phyloP scores from a whole-genome alignment of 179 eudicot genomes.

The Patellifolia procumbens region DNA sequence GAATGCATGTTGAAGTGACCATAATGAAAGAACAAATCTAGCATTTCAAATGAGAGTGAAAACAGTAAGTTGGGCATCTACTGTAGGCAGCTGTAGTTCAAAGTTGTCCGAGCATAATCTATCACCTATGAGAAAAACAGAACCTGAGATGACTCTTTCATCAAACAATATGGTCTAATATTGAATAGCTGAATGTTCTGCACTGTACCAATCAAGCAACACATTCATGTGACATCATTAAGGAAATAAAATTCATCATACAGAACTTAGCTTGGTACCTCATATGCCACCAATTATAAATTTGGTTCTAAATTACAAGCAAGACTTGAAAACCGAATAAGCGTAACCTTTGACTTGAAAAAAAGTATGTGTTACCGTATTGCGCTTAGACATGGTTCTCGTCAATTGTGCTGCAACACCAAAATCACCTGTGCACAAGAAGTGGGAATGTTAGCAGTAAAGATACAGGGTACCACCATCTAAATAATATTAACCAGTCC shows the following conservation, averaged over 20 bases:
- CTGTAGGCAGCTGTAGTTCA: not conserved
- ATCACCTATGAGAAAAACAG: not conserved
- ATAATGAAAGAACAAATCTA: not conserved
- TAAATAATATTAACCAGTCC: conserved; percentile 2
- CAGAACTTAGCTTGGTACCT: not conserved
- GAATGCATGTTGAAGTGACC: not conserved
- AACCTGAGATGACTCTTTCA: not conserved
- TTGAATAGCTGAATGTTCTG: not conserved
- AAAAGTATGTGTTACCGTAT: conserved; percentile 57
- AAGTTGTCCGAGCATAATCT: not conserved
- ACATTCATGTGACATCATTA: not conserved
- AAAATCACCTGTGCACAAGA: conserved; percentile 83
- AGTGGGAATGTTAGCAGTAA: conserved; percentile 20
- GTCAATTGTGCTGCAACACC: conserved; percentile 99
- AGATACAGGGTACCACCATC: conserved; percentile 4
- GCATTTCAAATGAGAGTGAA: not conserved
- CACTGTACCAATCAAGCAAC: not conserved
- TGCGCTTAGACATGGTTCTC: conserved; percentile 98
- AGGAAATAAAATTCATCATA: not conserved
- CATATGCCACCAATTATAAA: not conserved
- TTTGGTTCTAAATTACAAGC: not conserved
- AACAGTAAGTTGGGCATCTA: not conserved
- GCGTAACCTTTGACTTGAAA: not conserved
- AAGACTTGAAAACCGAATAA: not conserved
- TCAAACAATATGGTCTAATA: not conserved